phyloP scores from a whole-genome alignment of 116 monocot genomes.

The Trichopus zeylanicus region DNA sequence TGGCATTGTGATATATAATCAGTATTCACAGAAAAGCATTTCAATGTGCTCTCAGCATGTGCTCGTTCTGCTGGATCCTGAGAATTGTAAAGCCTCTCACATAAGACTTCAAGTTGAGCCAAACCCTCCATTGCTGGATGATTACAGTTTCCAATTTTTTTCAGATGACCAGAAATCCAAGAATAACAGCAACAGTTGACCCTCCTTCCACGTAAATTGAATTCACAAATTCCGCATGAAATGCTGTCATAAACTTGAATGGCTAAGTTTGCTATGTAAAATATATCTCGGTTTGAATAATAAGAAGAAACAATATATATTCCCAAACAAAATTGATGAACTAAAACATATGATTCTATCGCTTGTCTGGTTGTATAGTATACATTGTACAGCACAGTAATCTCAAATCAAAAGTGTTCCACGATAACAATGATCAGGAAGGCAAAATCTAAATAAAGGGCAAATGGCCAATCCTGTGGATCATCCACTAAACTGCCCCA shows the following conservation, averaged over 20 bases:
- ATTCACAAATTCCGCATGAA: constrained; percentile 30
- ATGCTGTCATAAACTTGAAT: constrained; percentile 42
- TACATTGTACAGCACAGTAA: constrained; percentile 66
- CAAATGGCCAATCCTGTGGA: constrained; percentile 31
- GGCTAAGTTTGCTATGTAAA: constrained; percentile 21
- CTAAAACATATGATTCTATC: constrained; percentile 30
- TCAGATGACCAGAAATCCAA: constrained; percentile 43
- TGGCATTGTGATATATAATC: constrained; percentile 98
- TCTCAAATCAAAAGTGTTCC: constrained; percentile 49
- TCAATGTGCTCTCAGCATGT: constrained; percentile 86
- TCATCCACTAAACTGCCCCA: constrained; percentile 18
- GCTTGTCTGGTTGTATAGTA: constrained; percentile 39
- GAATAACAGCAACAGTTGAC: constrained; percentile 37
- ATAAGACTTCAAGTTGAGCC: constrained; percentile 92
- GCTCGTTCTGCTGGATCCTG: constrained; percentile 91
- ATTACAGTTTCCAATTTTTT: constrained; percentile 24
- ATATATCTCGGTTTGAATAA: constrained; percentile 24
- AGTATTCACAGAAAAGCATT: constrained; percentile 93
- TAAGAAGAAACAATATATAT: constrained; percentile 12
- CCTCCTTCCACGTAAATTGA: constrained; percentile 39
- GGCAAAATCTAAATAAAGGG: constrained; percentile 69
- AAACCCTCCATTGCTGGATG: constrained; percentile 69
- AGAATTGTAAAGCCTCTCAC: constrained; percentile 98
- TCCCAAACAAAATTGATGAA: constrained; percentile 43
- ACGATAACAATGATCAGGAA: constrained; percentile 66